A percentile compares a stretch with the other conserved stretches of the same genome.
phyloP scores from a whole-genome alignment of 768 basidiomycete genomes.

The Agrocybe praecox region DNA sequence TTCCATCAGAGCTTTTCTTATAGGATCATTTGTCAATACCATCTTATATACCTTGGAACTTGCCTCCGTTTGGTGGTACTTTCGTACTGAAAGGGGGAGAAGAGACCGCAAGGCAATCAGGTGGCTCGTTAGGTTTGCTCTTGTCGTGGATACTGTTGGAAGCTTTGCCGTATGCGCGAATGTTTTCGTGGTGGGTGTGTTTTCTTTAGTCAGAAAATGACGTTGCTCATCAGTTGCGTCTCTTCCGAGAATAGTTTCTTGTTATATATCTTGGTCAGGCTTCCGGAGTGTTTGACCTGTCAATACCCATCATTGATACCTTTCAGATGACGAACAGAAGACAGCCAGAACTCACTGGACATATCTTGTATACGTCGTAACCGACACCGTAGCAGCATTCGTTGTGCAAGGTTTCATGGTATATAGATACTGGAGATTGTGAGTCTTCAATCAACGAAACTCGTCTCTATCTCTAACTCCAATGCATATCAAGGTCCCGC shows the following conservation, averaged over 20 bases:
- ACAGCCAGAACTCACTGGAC: conserved; percentile 5
- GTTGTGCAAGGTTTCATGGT: conserved; percentile 13
- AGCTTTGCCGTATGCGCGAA: conserved; percentile 10
- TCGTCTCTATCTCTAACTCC: not conserved
- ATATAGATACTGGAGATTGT: conserved; percentile 13
- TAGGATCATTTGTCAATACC: conserved; percentile 12
- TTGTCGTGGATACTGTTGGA: conserved; percentile 11
- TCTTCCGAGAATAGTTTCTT: not conserved
- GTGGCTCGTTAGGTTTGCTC: not conserved
- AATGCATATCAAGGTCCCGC: conserved; percentile 2
- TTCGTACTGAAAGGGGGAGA: not conserved
- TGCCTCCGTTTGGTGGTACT: conserved; percentile 7
- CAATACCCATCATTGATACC: not conserved
- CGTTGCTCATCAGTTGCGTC: not conserved
- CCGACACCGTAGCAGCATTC: conserved; percentile 3
- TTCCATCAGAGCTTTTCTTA: conserved; percentile 9
- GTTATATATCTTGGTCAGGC: conserved; percentile 5
- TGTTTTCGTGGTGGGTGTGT: conserved; percentile 9
- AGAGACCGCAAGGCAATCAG: conserved; percentile 3
- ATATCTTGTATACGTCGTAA: conserved; percentile 5
- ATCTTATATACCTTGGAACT: conserved; percentile 14
- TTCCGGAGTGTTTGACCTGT: not conserved
- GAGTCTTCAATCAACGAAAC: not conserved
- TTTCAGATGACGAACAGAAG: not conserved
- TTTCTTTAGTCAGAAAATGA: not conserved